Evolutionary conservation across 2,329 filamentous ascomycete species (phyloP), one percentile per base, ranked within the genome.

Genomic region (Cordyceps pruinosa): DNA sequence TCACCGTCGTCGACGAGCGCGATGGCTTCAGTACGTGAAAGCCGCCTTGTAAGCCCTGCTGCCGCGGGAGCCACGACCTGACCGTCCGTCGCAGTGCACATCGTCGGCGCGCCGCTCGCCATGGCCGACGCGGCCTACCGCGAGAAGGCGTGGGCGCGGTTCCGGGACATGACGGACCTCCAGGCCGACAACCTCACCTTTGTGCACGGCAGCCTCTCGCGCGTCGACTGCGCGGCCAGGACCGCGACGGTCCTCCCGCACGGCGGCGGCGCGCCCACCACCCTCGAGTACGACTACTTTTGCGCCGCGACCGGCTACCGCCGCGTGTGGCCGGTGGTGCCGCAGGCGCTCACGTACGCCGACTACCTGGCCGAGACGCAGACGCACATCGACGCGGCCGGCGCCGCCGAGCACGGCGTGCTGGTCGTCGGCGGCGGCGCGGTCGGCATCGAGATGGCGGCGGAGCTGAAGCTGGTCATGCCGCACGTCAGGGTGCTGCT

Each of bases 401-500:
- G 75, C 30, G 72, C 73, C 26, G 81, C 82, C 1, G 71, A 69
- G 5, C 74, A 82, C 21, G 83, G 81, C 1, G 81, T 90, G 1
- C 80, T 89, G 0, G 77, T 93, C 23, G 84, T 93, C 19, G 88
- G 88, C 21, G 89, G 89, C 61, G 73, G 87, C 51, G 89, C 89
- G 5, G 89, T 92, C 1, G 89, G 89, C 10, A 85, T 92, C 55
- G 89, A 93, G 68, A 90, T 93, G 79, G 88, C 89, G 0, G 84
- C 87, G 1, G 89, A 93, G 72, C 75, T 92, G 53, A 92, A 91
- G 70, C 69, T 81, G 45, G 73, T 84, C 25, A 78, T 86, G 60
- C 88, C 89, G 0, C 65, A 80, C 13, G 73, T 83, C 54, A 79
- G 80, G 39, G 85, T 93, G 15, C 88, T 83, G 1, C 79, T 93